Evolutionary conservation across 2,329 filamentous ascomycete species (phyloP).

Genomic region (Colletotrichum sp.): DNA sequence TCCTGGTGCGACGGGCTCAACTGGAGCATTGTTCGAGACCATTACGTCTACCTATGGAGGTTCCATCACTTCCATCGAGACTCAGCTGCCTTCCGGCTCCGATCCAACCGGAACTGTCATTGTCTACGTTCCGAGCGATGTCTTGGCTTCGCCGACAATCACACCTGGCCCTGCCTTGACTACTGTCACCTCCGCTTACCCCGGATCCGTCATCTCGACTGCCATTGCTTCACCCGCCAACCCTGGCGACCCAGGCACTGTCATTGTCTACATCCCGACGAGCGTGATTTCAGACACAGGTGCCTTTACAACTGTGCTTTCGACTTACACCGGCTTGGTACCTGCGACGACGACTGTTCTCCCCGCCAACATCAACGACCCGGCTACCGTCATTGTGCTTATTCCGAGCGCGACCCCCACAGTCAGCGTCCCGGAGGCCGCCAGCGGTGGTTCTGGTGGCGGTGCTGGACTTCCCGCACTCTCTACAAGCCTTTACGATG

Average conservation of each 20-base stretch:
- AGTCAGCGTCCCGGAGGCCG: background rate
- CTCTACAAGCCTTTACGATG: background rate
- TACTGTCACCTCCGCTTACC: constrained; percentile 2
- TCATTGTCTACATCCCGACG: constrained; percentile 1
- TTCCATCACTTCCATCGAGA: background rate
- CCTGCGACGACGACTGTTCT: constrained; percentile 7
- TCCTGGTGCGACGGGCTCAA: background rate
- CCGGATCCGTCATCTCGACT: background rate
- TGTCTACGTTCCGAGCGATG: constrained; percentile 6
- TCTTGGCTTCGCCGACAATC: background rate
- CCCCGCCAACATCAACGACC: constrained; percentile 6
- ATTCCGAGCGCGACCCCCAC: background rate
- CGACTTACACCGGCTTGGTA: constrained; percentile 3
- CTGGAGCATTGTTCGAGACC: background rate
- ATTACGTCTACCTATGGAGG: constrained; percentile 1
- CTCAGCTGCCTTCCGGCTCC: background rate
- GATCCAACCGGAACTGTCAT: constrained; percentile 5
- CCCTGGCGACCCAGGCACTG: constrained; percentile 11
- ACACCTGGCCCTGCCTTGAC: background rate
- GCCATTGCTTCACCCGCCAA: constrained; percentile 3
- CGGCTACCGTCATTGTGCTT: constrained; percentile 1
- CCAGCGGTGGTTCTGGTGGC: background rate
- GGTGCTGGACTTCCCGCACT: background rate
- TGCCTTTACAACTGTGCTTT: background rate
- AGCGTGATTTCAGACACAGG: background rate